These are phyloP conservation scores for Xylariaceae sp. DNA, from an alignment of 2,329 filamentous ascomycete genomes.

Conservation along the genomic window DNA sequence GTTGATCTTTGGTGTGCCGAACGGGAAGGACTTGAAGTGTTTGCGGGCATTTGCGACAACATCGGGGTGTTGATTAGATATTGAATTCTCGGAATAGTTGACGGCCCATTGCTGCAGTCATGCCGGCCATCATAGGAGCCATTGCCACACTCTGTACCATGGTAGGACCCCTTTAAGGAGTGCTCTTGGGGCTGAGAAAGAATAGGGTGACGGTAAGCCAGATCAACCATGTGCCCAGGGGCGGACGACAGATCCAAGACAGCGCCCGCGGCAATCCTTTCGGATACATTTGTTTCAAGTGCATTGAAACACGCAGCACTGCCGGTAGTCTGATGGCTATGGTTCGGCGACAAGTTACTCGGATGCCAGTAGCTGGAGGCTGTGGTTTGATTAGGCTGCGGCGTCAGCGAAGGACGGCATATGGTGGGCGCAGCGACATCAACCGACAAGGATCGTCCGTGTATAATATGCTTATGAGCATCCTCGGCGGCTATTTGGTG, in stretches of 20 bases:
- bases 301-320: neutral
- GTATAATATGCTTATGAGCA: conserved; percentile 13
- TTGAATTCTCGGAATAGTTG: conserved; percentile 25
- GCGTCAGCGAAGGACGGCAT: conserved; percentile 23
- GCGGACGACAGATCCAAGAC: neutral
- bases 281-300: neutral
- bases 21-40: conserved; percentile 19
- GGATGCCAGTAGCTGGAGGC: conserved; percentile 13
- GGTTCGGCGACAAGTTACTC: neutral
- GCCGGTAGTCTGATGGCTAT: neutral
- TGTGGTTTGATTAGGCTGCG: conserved; percentile 29
- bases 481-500: conserved; percentile 3
- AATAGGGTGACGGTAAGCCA: conserved; percentile 31
- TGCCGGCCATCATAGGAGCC: conserved; percentile 14
- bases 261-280: neutral
- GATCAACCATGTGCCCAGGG: conserved; percentile 24
- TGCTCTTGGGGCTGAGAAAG: conserved; percentile 34
- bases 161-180: conserved; percentile 31
- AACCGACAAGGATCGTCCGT: conserved; percentile 38
- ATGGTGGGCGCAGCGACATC: conserved; percentile 26
- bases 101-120: conserved; percentile 20
- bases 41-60: conserved; percentile 22
- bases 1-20: conserved; percentile 31
- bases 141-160: conserved; percentile 19
- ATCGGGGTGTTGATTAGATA: conserved; percentile 22